Conservation (phyloP, 2,329 filamentous ascomycete genomes). For the Penicillium glabrum region DNA sequence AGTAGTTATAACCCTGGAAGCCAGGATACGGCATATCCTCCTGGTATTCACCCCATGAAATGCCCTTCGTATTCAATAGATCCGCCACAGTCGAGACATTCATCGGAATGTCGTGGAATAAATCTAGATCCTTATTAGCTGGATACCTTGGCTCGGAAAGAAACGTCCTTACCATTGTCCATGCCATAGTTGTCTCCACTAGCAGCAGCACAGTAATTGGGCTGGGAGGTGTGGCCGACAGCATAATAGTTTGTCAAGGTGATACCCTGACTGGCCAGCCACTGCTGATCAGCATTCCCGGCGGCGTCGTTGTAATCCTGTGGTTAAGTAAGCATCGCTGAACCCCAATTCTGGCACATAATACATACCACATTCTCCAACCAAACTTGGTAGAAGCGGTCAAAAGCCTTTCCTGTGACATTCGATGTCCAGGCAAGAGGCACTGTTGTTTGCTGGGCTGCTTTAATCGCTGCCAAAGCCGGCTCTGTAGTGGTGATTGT, state of each 20-base stretch:
- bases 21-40: conserved; percentile 76
- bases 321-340: neutral
- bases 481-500: conserved; percentile 27
- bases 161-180: conserved; percentile 48
- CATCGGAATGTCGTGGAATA: conserved; percentile 57
- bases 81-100: conserved; percentile 71
- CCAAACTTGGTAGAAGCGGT: conserved; percentile 72
- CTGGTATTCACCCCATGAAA: conserved; percentile 72
- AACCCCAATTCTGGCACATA: neutral
- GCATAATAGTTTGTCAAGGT: conserved; percentile 60
- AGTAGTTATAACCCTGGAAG: conserved; percentile 64
- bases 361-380: conserved; percentile 67
- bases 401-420: conserved; percentile 70
- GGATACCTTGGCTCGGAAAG: neutral
- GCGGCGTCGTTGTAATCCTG: conserved; percentile 61
- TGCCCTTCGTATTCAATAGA: conserved; percentile 63
- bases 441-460: conserved; percentile 56
- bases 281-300: conserved; percentile 52
- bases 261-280: conserved; percentile 52
- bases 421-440: conserved; percentile 61
- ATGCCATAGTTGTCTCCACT: conserved; percentile 74
- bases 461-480: conserved; percentile 26
- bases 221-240: conserved; percentile 71
- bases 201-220: conserved; percentile 72
- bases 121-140: conserved; percentile 36